Conservation (phyloP, 2,329 filamentous ascomycete species). For the Fusarium compactum region DNA sequence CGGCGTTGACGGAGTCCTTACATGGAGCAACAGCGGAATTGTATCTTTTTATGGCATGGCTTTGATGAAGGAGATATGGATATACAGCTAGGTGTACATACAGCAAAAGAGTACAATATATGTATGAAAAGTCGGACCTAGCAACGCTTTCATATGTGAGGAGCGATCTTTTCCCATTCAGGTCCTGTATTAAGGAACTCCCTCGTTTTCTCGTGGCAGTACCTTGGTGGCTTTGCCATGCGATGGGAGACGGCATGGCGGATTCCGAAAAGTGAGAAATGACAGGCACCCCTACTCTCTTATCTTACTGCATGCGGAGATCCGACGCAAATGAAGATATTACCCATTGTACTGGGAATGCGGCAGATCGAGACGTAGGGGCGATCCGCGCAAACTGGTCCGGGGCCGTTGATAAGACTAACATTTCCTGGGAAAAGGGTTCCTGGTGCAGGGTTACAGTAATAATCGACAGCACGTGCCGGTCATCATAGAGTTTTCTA, state of each 20-base stretch:
- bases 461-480: slow-evolving; percentile 1
- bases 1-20: slow-evolving; percentile 46
- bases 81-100: slow-evolving; percentile 29
- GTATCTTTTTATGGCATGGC: slow-evolving; percentile 23
- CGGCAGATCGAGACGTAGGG: not conserved
- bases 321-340: slow-evolving; percentile 11
- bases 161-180: slow-evolving; percentile 16
- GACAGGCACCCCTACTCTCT: slow-evolving; percentile 3
- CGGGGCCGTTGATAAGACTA: slow-evolving; percentile 29
- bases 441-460: slow-evolving; percentile 5
- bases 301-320: slow-evolving; percentile 28
- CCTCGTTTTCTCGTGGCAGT: not conserved
- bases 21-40: slow-evolving; percentile 28
- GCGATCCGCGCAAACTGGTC: slow-evolving; percentile 17
- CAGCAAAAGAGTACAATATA: slow-evolving; percentile 13
- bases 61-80: slow-evolving; percentile 10
- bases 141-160: slow-evolving; percentile 9
- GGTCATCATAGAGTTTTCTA: not conserved
- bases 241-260: slow-evolving; percentile 1
- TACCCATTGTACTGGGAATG: slow-evolving; percentile 24
- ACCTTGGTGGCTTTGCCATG: slow-evolving; percentile 18
- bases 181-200: not conserved
- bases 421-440: slow-evolving; percentile 9
- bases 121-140: not conserved
- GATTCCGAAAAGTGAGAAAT: not conserved